Evolutionary conservation across 352 stramenopile genomes (phyloP).

Genomic region (Phytopythium chamaehyphon): DNA sequence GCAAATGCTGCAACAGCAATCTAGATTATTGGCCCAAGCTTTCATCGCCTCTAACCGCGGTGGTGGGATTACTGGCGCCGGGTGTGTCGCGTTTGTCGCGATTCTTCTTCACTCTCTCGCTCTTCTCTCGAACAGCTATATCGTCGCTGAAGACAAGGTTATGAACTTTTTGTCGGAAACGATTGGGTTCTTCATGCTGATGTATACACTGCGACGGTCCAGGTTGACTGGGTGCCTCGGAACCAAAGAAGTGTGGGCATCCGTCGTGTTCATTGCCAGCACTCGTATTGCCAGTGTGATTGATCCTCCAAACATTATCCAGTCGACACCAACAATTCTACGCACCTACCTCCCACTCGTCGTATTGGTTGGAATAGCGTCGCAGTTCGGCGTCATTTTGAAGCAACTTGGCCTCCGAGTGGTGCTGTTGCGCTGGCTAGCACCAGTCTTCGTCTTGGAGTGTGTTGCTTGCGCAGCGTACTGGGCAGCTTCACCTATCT

Average conservation of each 20-base stretch:
- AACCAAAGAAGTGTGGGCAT: conserved; percentile 12
- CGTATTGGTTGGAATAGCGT: conserved; percentile 15
- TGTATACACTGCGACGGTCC: conserved; percentile 14
- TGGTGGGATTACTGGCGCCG: neutral
- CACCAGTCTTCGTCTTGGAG: conserved; percentile 6
- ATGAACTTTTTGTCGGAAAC: conserved; percentile 68
- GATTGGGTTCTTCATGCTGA: conserved; percentile 42
- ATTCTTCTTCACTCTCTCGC: conserved; percentile 60
- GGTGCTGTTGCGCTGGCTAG: neutral
- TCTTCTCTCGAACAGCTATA: conserved; percentile 84
- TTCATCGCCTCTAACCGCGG: no score
- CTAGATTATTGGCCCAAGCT: no score
- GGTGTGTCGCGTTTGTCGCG: conserved; percentile 27
- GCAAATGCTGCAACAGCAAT: neutral
- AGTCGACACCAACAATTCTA: conserved; percentile 26
- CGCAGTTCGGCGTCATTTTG: neutral
- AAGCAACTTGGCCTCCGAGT: neutral
- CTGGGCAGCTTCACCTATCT: conserved; percentile 40
- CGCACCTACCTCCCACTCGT: conserved; percentile 35
- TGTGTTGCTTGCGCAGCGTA: conserved; percentile 37
- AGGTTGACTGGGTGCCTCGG: neutral
- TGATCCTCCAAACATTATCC: conserved; percentile 71
- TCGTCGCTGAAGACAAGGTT: conserved; percentile 67
- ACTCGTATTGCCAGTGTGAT: conserved; percentile 40
- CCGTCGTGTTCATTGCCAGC: conserved; percentile 34